Conservation (phyloP, 2,329 filamentous ascomycete species). For the Penicillium verrucosum region DNA sequence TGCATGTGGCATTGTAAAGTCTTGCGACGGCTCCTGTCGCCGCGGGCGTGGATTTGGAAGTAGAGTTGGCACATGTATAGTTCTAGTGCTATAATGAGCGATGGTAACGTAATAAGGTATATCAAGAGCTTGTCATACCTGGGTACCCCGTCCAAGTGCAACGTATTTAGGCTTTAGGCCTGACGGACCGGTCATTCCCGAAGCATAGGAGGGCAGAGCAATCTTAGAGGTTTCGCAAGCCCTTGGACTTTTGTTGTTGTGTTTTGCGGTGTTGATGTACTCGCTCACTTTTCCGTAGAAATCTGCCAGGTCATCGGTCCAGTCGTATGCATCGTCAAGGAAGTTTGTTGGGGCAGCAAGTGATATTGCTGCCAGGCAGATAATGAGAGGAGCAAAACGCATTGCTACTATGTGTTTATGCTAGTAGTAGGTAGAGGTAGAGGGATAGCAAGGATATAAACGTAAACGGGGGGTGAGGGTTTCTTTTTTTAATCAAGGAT, state of each 20-base stretch:
- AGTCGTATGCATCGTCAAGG: constrained; percentile 35
- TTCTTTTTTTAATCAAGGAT: neutral
- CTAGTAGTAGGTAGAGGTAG: neutral
- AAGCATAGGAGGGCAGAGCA: constrained; percentile 48
- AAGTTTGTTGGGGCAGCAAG: constrained; percentile 35
- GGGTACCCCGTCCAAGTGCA: constrained; percentile 77
- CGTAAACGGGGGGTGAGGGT: neutral
- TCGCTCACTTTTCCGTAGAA: constrained; percentile 41
- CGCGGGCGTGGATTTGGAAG: constrained; percentile 60
- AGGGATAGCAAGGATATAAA: neutral
- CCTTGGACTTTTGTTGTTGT: constrained; percentile 16
- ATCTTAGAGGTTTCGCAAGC: constrained; percentile 37
- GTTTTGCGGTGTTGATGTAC: constrained; percentile 33
- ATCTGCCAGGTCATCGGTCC: constrained; percentile 40
- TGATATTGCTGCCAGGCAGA: constrained; percentile 32
- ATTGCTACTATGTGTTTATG: constrained; percentile 22
- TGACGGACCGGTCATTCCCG: constrained; percentile 57
- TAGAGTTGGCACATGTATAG: constrained; percentile 73
- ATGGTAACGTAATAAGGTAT: constrained; percentile 6
- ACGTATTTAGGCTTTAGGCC: constrained; percentile 71
- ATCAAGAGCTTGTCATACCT: constrained; percentile 35
- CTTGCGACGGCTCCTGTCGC: constrained; percentile 72
- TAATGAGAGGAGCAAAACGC: constrained; percentile 25
- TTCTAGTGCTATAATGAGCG: constrained; percentile 57
- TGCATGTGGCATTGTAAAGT: constrained; percentile 84